Evolutionary conservation across 192 early-diverging fungal genomes (phyloP).

Genomic region (Coemansia sp.): DNA sequence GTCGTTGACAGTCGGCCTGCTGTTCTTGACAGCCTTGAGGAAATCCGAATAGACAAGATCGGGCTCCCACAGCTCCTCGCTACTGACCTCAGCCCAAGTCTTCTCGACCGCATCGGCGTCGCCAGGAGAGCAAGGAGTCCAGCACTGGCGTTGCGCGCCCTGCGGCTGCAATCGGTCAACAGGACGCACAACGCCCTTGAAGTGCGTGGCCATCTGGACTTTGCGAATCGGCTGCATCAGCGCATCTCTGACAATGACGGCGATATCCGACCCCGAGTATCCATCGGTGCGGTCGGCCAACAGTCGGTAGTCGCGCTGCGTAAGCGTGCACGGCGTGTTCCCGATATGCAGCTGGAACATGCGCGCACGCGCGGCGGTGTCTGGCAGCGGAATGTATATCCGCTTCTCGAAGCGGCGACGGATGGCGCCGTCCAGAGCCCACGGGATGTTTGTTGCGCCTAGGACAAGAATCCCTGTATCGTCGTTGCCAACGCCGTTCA

Average conservation of each 20-base stretch:
- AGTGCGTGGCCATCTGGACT: constrained; percentile 92
- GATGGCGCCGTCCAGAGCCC: constrained; percentile 93
- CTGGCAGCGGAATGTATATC: constrained; percentile 97
- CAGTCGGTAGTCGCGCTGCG: constrained; percentile 65
- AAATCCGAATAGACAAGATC: constrained; percentile 85
- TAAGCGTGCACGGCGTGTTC: constrained; percentile 81
- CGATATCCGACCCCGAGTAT: constrained; percentile 96
- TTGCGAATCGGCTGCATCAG: constrained; percentile 97
- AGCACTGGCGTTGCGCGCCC: constrained; percentile 45
- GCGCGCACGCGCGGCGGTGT: constrained; percentile 75
- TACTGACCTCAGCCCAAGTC: constrained; percentile 81
- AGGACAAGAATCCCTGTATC: constrained; percentile 92
- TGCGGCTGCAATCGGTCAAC: constrained; percentile 10
- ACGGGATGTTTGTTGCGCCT: constrained; percentile 97
- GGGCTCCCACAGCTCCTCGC: constrained; percentile 91
- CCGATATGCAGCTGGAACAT: constrained; percentile 96
- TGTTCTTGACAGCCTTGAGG: constrained; percentile 71
- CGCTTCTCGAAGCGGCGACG: constrained; percentile 95
- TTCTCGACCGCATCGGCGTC: constrained; percentile 82
- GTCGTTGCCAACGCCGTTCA: constrained; percentile 98
- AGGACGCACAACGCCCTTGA: constrained; percentile 62
- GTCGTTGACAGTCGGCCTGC: constrained; percentile 79
- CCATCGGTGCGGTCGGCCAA: constrained; percentile 85
- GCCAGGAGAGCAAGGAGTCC: constrained; percentile 95
- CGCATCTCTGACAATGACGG: constrained; percentile 91